Percentiles rank a stretch among this genome's conserved stretches.
Conservation (phyloP, 2,329 filamentous ascomycete species). For the Paraphaeosphaeria minitans region DNA sequence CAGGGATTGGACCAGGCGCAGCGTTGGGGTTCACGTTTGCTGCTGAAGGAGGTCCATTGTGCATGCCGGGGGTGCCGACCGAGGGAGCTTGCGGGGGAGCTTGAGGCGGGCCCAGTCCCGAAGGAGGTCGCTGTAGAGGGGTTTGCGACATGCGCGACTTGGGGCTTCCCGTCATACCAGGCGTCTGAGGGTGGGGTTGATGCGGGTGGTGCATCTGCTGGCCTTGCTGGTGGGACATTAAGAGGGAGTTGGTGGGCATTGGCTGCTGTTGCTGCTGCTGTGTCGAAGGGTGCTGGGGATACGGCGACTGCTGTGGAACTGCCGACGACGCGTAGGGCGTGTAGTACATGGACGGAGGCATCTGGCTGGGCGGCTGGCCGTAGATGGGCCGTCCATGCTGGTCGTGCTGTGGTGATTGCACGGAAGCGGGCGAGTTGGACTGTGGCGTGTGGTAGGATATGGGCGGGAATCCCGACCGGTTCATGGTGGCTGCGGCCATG, state of each 20-base stretch:
- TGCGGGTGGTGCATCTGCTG: conserved; percentile 50
- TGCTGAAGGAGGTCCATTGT: conserved; percentile 44
- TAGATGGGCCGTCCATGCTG: conserved; percentile 85
- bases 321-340: conserved; percentile 54
- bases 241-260: conserved; percentile 52
- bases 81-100: conserved; percentile 47
- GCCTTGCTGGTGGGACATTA: conserved; percentile 59
- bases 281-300: conserved; percentile 60
- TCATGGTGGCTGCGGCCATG: conserved; percentile 71
- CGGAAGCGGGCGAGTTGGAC: conserved; percentile 91
- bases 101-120: conserved; percentile 52
- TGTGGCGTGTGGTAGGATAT: conserved; percentile 91
- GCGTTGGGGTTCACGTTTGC: conserved; percentile 80
- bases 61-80: conserved; percentile 49
- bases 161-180: conserved; percentile 68
- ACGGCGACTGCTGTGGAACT: conserved; percentile 62
- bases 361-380: conserved; percentile 75
- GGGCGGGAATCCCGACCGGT: conserved; percentile 73
- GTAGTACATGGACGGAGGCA: conserved; percentile 85
- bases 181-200: conserved; percentile 52
- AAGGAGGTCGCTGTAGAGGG: conserved; percentile 62
- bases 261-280: conserved; percentile 62
- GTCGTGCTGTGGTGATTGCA: conserved; percentile 90
- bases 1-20: conserved; percentile 93
- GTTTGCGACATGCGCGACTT: conserved; percentile 54